Conservation (phyloP, 208 protist genomes). For the Leishmania turanica region DNA sequence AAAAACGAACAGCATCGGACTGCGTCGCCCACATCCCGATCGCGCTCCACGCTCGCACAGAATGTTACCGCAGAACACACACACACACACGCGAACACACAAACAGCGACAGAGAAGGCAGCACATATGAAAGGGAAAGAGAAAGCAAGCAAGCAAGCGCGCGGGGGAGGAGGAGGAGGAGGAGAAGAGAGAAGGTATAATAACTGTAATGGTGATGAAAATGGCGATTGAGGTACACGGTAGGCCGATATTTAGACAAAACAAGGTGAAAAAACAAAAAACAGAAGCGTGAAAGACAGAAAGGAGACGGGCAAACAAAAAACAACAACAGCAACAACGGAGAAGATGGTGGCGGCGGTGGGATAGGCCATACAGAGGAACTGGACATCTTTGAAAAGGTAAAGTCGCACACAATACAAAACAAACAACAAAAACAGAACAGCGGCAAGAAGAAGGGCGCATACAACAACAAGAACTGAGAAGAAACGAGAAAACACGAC, state of each 20-base stretch:
- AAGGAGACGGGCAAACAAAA: not conserved
- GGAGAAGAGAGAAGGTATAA: not conserved
- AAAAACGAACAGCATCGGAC: constrained; percentile 7
- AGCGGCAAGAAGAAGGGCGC: not conserved
- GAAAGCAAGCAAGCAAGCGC: not conserved
- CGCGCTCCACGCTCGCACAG: not conserved
- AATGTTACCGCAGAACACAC: not conserved
- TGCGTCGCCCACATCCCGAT: no score
- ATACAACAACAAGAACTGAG: not conserved
- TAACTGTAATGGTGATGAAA: not conserved
- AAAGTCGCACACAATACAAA: not conserved
- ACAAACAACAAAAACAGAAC: not conserved
- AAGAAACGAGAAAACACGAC: not conserved
- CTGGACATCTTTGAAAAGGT: not conserved
- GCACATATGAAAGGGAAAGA: not conserved
- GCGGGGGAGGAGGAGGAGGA: not conserved
- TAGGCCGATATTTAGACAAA: not conserved
- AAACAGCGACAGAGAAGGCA: not conserved
- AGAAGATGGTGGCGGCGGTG: not conserved
- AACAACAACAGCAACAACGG: no score
- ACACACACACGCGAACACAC: not conserved
- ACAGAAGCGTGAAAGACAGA: constrained; percentile 4
- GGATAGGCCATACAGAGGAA: not conserved
- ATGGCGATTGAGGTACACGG: not conserved
- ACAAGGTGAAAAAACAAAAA: not conserved